Base-by-base conservation (phyloP, 495 filamentous ascomycete genomes). In the Acidiella bohemica region DNA sequence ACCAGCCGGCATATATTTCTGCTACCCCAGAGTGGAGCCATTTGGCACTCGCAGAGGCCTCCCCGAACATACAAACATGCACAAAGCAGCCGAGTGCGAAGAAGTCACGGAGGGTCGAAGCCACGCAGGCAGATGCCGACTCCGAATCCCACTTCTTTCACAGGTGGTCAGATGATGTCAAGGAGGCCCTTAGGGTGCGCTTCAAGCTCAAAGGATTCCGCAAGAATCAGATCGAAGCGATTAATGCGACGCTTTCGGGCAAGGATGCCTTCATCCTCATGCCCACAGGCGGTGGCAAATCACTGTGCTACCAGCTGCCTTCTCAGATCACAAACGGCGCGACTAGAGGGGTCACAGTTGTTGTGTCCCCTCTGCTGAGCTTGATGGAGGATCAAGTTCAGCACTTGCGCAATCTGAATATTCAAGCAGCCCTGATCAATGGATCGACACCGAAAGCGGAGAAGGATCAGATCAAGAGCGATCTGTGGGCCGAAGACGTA, bases 251-350 rank as follows among this genome's bases (percentile, higher is more conserved):
- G 0, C 63, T 99, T 26, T 65, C 63, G 23, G 88, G 86, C 0
- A 78, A 88, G 49, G 86, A 96, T 59, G 76, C 78, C 0, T 96
- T 99, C 54, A 80, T 96, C 11, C 61, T 96, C 18, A 96, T 99
- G 90, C 92, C 90, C 20, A 99, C 90, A 2, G 90, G 92, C 29
- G 92, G 90, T 36, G 90, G 90, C 12, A 97, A 99, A 55, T 94
- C 85, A 10, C 66, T 99, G 8, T 96, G 92, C 57, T 99, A 96
- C 57, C 90, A 99, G 52, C 64, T 99, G 12, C 92, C 90, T 6
- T 82, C 92, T 18, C 67, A 95, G 18, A 66, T 96, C n/a, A 70
- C 61, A 10, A 79, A 75, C 14, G 92, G 90, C 12, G 75, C 71
- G 44, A 96, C 87, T 0, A 68, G 63, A 34, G 90, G 90, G 1